A percentile compares a stretch with the other conserved stretches of the same genome.
These are phyloP conservation scores for Fusarium foetens DNA, from an alignment of 2,329 filamentous ascomycete genomes.

Conservation along the genomic window DNA sequence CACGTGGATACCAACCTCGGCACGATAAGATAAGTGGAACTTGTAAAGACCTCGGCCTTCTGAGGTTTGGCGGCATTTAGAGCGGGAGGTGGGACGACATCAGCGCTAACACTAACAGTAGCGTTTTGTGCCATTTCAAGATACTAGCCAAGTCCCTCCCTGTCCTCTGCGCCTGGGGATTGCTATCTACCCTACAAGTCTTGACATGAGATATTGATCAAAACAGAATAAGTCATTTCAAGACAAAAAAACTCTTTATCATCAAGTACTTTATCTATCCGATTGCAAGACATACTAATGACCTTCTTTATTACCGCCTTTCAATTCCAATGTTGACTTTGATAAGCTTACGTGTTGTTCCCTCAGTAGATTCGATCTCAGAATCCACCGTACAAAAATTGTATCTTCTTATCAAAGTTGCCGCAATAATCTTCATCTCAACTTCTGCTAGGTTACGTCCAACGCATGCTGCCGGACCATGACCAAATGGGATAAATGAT, in stretches of 20 bases:
- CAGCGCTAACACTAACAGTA: rapidly evolving
- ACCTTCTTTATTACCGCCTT: background rate
- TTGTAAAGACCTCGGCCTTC: background rate
- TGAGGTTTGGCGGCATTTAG: background rate
- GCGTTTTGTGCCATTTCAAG: rapidly evolving
- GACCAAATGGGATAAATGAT: background rate
- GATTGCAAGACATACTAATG: rapidly evolving
- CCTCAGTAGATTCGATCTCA: rapidly evolving
- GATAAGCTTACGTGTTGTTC: rapidly evolving
- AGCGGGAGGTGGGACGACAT: background rate
- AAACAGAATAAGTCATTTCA: background rate
- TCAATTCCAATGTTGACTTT: background rate
- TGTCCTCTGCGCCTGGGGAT: background rate
- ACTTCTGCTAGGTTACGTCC: background rate
- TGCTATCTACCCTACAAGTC: background rate
- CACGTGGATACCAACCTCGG: conserved; percentile 15
- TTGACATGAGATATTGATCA: background rate
- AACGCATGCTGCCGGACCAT: background rate
- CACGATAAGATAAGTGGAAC: background rate
- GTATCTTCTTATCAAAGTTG: background rate
- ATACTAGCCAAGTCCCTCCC: background rate
- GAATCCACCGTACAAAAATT: rapidly evolving
- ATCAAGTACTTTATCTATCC: background rate
- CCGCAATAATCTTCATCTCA: background rate
- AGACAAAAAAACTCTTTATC: rapidly evolving